Percentiles rank a stretch among this genome's conserved stretches.
phyloP scores from a whole-genome alignment of 2,329 filamentous ascomycete species.

The Dactylonectria macrodidyma region DNA sequence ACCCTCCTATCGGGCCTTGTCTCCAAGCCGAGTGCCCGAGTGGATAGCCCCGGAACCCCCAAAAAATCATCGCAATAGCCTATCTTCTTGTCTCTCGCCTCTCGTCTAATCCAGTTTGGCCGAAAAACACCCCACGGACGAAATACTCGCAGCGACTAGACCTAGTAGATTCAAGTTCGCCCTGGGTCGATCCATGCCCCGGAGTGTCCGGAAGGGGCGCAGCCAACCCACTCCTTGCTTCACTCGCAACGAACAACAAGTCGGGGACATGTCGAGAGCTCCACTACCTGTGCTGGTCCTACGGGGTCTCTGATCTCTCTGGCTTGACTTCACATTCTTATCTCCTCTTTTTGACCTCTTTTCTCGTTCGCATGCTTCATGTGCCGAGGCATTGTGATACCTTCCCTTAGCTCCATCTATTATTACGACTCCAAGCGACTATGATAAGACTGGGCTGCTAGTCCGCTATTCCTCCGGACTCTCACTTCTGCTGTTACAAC shows the following conservation, averaged over 20 bases:
- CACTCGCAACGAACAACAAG: conserved; percentile 21
- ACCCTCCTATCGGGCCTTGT: neutral
- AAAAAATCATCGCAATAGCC: neutral
- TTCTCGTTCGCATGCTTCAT: conserved; percentile 19
- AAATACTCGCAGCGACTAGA: conserved; percentile 1
- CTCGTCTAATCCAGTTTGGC: neutral
- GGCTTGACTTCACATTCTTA: conserved; percentile 27
- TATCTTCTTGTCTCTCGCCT: neutral
- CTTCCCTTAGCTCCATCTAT: conserved; percentile 11
- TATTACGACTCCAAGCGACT: conserved; percentile 20
- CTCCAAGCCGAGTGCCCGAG: conserved; percentile 2
- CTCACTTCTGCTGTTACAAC: neutral
- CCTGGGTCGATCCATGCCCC: conserved; percentile 44
- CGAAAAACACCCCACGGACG: conserved; percentile 20
- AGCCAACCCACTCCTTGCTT: conserved; percentile 30
- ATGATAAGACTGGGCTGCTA: conserved; percentile 5
- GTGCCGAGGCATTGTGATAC: conserved; percentile 31
- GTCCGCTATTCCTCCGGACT: neutral
- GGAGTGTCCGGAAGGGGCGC: conserved; percentile 43
- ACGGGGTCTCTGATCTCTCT: conserved; percentile 26
- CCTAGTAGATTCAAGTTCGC: conserved; percentile 15
- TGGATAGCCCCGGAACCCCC: neutral
- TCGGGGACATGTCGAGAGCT: conserved; percentile 37
- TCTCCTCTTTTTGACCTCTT: conserved; percentile 10
- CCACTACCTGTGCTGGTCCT: conserved; percentile 35